phyloP scores from a whole-genome alignment of 805 yeast genomes.

The Sugiyamaella valdiviana region DNA sequence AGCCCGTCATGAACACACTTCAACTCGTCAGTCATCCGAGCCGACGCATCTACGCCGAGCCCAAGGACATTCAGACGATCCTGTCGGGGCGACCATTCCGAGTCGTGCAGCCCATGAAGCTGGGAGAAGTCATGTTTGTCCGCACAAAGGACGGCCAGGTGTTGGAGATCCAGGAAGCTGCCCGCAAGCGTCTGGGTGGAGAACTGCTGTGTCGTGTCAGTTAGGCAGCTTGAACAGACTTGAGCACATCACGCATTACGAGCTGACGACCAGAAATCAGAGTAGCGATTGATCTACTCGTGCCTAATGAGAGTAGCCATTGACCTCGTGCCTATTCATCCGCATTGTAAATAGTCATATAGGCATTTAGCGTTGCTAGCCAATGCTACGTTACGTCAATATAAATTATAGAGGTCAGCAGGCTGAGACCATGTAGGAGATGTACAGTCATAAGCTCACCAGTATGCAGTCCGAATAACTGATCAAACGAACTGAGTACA shows the following conservation, averaged over 20 bases:
- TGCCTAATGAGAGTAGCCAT: too few species aligned
- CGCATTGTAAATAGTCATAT: background rate
- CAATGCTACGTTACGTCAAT: too few species aligned
- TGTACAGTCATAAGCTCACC: too few species aligned
- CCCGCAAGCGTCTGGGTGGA: conserved; percentile 62
- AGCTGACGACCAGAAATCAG: too few species aligned
- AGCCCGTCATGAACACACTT: conserved; percentile 68
- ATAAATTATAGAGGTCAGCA: background rate
- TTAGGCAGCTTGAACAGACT: conserved; percentile 5
- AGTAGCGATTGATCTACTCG: too few species aligned
- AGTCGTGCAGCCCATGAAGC: conserved; percentile 71
- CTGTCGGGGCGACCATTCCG: conserved; percentile 73
- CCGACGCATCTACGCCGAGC: conserved; percentile 58
- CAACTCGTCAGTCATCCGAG: conserved; percentile 80
- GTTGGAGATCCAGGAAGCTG: conserved; percentile 81
- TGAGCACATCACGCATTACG: background rate
- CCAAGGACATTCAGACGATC: conserved; percentile 61
- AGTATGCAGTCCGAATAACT: too few species aligned
- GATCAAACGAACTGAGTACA: too few species aligned
- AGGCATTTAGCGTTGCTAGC: background rate
- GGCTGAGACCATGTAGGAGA: background rate
- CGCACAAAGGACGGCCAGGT: conserved; percentile 47
- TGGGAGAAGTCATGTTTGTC: conserved; percentile 83
- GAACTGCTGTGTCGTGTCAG: conserved; percentile 68
- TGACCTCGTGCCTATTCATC: background rate